Evolutionary conservation across 805 yeast genomes (phyloP), one percentile per base, ranked within the genome.

Genomic region (Nakazawaea wyomingensis): DNA sequence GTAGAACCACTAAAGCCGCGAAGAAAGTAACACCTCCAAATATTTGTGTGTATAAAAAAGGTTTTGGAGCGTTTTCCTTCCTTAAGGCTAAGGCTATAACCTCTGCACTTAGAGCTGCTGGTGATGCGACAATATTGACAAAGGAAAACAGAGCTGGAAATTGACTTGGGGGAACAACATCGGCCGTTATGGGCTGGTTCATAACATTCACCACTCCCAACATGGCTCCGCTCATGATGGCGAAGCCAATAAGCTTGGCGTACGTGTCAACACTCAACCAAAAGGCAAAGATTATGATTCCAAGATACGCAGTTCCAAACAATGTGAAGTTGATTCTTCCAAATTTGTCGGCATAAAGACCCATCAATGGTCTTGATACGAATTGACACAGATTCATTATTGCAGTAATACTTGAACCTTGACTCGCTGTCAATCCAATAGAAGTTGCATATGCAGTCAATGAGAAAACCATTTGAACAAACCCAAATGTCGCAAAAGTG

Each of bases 1-100:
- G 45, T 43, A 73, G 58, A 21, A 76, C 44, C 3, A 76, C 5
- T 9, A 71, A 53, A 0, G 73, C 72, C 9, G 58, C 59, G n/a
- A 71, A 53, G 48, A 71, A 73, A 36, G 73, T 57, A 28, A 64
- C 52, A 2, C 85, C 87, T 4, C 78, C 71, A 54, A 78, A 80
- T 1, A 80, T 65, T 52, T 81, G 87, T 1, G 83, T 69, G 49
- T 80, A 71, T 28, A 74, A 59, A 50, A 73, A 82, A 2, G 86
- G 85, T 17, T 41, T 51, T 2, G 50, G 4, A 4, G 45, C 27
- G 2, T 27, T n/a, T 17, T 39, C 30, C 14, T 53, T 45, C 36
- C 62, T 43, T 38, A 61, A 41, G 13, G 50, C 50, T 40, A 61
- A 47, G 0, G 61, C 64, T 11, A 56, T 57, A 29, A 57, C 58